Evolutionary conservation across 116 monocot species (phyloP).

Genomic region (Cymodocea nodosa): DNA sequence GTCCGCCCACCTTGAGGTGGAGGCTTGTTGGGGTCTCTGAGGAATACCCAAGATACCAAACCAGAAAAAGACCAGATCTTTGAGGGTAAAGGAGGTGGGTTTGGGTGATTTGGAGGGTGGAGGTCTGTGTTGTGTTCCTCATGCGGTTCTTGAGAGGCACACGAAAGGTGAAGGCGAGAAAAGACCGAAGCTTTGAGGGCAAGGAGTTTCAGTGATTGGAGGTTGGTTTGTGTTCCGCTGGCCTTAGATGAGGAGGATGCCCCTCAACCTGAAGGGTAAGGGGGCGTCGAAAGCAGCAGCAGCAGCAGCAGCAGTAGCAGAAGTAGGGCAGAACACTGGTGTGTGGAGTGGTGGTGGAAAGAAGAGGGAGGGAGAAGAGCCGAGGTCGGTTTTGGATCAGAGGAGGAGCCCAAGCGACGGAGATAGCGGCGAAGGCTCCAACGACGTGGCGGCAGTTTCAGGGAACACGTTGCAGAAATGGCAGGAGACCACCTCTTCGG

Average conservation of each 20-base stretch:
- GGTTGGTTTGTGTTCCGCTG: neutral
- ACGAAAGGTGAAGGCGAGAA: no score
- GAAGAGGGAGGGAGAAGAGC: conserved; percentile 33
- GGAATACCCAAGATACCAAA: neutral
- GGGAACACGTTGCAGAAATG: conserved; percentile 26
- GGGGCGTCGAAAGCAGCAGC: conserved; percentile 21
- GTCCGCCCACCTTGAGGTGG: neutral
- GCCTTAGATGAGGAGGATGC: conserved; percentile 79
- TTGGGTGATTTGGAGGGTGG: no score
- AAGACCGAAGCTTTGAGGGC: no score
- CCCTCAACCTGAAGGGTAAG: conserved; percentile 47
- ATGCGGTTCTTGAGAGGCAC: no score
- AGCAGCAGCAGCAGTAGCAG: neutral
- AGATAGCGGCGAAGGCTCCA: conserved; percentile 29
- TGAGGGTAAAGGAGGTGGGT: no score
- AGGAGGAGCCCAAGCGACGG: conserved; percentile 77
- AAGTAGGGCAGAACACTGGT: neutral
- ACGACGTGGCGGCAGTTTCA: conserved; percentile 43
- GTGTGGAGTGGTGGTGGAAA: neutral
- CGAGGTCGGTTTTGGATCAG: conserved; percentile 79
- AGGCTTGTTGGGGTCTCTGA: neutral
- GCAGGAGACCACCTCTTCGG: neutral
- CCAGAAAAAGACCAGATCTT: conserved; percentile 1
- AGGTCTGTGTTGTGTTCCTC: no score
- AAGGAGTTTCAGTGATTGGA: neutral